A percentile compares a stretch with the other conserved stretches of the same genome.
phyloP scores from a whole-genome alignment of 2,329 filamentous ascomycete genomes.

The Colletotrichum sp. region DNA sequence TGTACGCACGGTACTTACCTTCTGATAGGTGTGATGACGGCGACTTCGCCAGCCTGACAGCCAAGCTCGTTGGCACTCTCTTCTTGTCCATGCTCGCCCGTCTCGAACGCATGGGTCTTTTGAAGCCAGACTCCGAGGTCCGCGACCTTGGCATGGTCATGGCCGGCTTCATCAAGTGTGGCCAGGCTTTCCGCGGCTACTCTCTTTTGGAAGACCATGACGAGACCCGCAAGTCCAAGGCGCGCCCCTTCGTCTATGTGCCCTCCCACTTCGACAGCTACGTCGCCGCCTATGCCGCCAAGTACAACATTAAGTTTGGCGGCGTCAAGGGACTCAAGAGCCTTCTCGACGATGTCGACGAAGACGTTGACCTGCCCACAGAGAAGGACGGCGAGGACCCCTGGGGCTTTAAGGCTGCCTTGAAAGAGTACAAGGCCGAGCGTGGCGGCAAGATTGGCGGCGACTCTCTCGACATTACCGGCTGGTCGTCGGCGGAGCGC shows the following conservation, averaged over 20 bases:
- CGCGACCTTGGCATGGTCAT: slow-evolving; percentile 42
- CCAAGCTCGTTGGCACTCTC: slow-evolving; percentile 30
- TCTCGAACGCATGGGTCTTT: slow-evolving; percentile 35
- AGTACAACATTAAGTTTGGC: slow-evolving; percentile 33
- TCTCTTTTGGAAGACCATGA: slow-evolving; percentile 22
- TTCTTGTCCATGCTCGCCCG: slow-evolving; percentile 44
- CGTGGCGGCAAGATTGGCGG: slow-evolving; percentile 36
- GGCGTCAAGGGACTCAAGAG: slow-evolving; percentile 29
- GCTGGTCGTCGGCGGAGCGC: slow-evolving; percentile 34
- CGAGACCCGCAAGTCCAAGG: slow-evolving; percentile 16
- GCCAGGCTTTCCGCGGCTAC: slow-evolving; percentile 2
- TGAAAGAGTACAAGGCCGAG: slow-evolving; percentile 26
- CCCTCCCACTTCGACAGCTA: slow-evolving; percentile 30
- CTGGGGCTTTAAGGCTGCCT: slow-evolving; percentile 28
- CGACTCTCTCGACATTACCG: slow-evolving; percentile 40
- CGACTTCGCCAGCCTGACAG: slow-evolving; percentile 28
- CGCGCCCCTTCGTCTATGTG: slow-evolving; percentile 24
- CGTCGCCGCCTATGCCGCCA: slow-evolving; percentile 37
- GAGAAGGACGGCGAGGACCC: slow-evolving; percentile 24
- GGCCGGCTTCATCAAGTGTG: slow-evolving; percentile 35
- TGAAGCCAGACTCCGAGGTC: slow-evolving; percentile 37
- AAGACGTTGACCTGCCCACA: slow-evolving; percentile 28
- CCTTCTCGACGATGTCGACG: slow-evolving; percentile 18
- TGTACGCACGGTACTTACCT: too few relatives aligned
- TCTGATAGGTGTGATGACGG: slow-evolving; percentile 15